Evolutionary conservation across 2,329 filamentous ascomycete genomes (phyloP), one percentile per base, ranked within the genome.

Genomic region (Sarocladium kiliense): DNA sequence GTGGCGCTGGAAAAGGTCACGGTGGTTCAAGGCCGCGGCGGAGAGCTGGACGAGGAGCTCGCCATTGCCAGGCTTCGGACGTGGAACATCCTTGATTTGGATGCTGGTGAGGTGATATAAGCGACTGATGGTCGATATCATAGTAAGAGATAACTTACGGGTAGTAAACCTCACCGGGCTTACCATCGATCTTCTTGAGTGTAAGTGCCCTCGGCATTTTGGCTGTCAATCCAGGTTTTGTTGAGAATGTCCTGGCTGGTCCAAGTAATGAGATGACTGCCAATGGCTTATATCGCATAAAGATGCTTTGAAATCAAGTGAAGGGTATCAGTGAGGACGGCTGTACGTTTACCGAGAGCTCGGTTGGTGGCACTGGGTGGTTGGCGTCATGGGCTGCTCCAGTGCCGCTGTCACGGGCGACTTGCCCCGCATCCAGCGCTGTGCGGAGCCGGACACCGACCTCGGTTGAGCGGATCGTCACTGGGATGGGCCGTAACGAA

Each of bases 1-100:
- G 70, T 94, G 91, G 55, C 93, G 89, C 71, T 96, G 88, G 75
- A 97, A 97, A 62, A 96, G 84, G 71, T 97, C 94, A 64, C 92
- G 88, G 75, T 97, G 94, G 76, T 97, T 97, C 53, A 97, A 84
- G 14, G 93, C 88, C 1, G 87, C 89, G 53, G 91, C 89, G 34
- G 82, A 80, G 65, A 97, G 77, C 64, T 83, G 84, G 59, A 97
- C 76, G 6, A 95, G 77, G 61, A 96, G 76, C 68, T 97, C 80
- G 59, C 77, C 77, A 16, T 81, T 80, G 25, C 82, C 79, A 0
- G 87, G 87, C 1, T 74, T 76, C 25, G 87, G 87, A 59, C 79
- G 77, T 55, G 86, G 79, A 16, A 87, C 72, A 32, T 84, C 74
- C 59, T 82, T 83, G 54, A 89, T 67, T 61, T 80, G 71, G 45